These are phyloP conservation scores for Chlorella ohadii DNA, from an alignment of 139 green algal genomes.

Conservation along the genomic window DNA sequence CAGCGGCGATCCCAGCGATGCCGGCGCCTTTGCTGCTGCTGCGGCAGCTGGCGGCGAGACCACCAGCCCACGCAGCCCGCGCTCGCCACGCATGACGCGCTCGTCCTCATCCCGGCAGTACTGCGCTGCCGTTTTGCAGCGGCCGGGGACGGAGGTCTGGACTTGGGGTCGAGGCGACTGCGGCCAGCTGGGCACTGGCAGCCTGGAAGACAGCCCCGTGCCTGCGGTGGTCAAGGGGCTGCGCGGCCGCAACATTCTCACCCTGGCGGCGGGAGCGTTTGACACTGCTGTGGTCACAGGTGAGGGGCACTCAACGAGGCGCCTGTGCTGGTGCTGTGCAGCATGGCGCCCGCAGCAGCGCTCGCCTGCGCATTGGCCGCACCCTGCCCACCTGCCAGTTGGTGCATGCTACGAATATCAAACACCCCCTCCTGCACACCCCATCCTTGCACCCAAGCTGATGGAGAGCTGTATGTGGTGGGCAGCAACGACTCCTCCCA, in stretches of 20 bases:
- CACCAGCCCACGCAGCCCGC: neutral
- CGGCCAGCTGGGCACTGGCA: conserved; percentile 52
- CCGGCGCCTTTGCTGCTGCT: no score
- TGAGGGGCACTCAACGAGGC: no score
- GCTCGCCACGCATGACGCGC: neutral
- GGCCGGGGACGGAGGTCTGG: conserved; percentile 36
- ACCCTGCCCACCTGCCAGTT: no score
- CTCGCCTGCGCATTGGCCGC: no score
- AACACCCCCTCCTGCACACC: neutral
- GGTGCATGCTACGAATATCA: no score
- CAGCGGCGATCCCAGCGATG: neutral
- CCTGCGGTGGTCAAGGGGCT: conserved; percentile 43
- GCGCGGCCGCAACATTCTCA: conserved; percentile 33
- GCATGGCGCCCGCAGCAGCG: no score
- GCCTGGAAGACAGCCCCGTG: neutral
- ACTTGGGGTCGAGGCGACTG: conserved; percentile 58
- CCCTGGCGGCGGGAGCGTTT: conserved; percentile 38
- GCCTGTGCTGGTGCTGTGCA: neutral
- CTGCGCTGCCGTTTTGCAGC: neutral
- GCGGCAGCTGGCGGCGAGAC: neutral
- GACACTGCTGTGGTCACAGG: conserved; percentile 63
- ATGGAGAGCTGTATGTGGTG: conserved; percentile 64
- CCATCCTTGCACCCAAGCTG: neutral
- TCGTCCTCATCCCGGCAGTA: neutral
- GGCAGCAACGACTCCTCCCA: conserved; percentile 67